Evolutionary conservation across 345 rosid genomes (phyloP).

Genomic region (Eutrema yunnanense): DNA sequence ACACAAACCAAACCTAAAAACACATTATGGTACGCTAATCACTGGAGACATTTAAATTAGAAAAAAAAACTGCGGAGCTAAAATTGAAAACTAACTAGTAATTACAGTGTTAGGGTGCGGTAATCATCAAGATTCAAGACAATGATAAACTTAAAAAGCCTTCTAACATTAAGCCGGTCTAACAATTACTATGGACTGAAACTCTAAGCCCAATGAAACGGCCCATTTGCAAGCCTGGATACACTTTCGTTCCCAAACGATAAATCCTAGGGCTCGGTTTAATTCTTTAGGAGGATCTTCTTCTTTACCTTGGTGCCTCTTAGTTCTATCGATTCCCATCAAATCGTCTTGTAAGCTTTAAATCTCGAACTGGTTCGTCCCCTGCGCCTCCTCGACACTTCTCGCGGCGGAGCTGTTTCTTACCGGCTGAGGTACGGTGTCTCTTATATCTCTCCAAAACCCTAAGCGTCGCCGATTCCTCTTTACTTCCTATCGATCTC

Average conservation of each 20-base stretch:
- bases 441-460: neutral
- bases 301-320: neutral
- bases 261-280: conserved; percentile 12
- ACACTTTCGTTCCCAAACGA: neutral
- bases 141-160: neutral
- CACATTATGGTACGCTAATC: no score
- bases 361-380: conserved; percentile 1
- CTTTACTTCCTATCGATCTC: neutral
- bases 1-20: no score
- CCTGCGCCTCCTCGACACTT: neutral
- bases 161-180: neutral
- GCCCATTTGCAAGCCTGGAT: neutral
- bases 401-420: neutral
- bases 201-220: conserved; percentile 1
- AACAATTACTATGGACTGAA: neutral
- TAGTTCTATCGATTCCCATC: neutral
- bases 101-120: no score
- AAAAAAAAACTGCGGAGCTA: no score
- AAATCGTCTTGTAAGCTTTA: neutral
- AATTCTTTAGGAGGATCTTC: neutral
- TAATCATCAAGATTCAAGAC: no score
- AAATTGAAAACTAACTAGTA: no score
- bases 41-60: no score
- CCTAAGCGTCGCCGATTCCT: neutral
- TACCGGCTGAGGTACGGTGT: conserved; percentile 22